These are phyloP conservation scores for Ricinus communis DNA, from an alignment of 345 rosid species.

Conservation along the genomic window DNA sequence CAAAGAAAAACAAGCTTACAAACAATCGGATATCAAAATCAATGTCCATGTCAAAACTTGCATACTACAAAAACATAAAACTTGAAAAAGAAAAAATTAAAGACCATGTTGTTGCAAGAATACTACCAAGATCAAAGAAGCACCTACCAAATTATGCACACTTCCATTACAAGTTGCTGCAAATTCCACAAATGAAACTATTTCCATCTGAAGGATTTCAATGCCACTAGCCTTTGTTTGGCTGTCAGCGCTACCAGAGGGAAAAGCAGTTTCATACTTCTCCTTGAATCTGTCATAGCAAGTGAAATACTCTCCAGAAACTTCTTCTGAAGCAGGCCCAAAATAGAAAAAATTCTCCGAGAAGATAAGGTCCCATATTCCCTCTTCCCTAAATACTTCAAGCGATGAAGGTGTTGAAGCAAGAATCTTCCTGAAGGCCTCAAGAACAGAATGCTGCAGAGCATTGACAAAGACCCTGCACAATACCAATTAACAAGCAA, in stretches of 20 bases:
- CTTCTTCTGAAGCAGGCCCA: slow-evolving; percentile 39
- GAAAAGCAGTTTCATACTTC: slow-evolving; percentile 29
- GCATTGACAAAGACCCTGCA: slow-evolving; percentile 50
- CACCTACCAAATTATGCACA: slow-evolving; percentile 58
- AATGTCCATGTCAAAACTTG: slow-evolving; percentile 7
- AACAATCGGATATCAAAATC: slow-evolving; percentile 18
- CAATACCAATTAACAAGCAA: slow-evolving; percentile 7
- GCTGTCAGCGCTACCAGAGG: slow-evolving; percentile 21
- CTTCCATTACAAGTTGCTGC: slow-evolving; percentile 58
- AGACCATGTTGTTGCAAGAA: neutral
- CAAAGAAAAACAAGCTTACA: neutral
- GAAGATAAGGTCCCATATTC: slow-evolving; percentile 74
- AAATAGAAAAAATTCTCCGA: slow-evolving; percentile 69
- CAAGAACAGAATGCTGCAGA: slow-evolving; percentile 54
- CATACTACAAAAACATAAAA: slow-evolving; percentile 19
- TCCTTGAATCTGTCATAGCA: slow-evolving; percentile 19
- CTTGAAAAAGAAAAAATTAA: slow-evolving; percentile 13
- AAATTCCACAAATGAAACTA: slow-evolving; percentile 59
- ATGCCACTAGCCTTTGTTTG: slow-evolving; percentile 30
- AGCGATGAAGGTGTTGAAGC: slow-evolving; percentile 48
- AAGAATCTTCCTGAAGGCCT: slow-evolving; percentile 54
- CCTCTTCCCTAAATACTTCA: slow-evolving; percentile 58
- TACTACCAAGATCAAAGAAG: slow-evolving; percentile 14
- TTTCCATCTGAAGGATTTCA: slow-evolving; percentile 56
- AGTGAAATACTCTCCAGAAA: slow-evolving; percentile 29